These are phyloP conservation scores for Colletotrichum sp. DNA, from an alignment of 2,329 filamentous ascomycete species.

Conservation along the genomic window DNA sequence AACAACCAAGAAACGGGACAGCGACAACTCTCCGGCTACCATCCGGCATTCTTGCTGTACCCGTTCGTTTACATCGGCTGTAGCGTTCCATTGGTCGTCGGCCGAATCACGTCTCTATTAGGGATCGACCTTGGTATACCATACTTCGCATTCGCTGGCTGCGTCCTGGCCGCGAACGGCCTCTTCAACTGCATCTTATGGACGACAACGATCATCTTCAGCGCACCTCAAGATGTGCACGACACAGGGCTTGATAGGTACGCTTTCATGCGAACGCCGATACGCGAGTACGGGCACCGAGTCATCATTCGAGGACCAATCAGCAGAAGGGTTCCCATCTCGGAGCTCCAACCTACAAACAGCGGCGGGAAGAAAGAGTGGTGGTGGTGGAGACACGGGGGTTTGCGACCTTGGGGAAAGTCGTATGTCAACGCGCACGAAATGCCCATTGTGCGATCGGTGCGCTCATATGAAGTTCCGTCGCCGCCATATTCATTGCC, in stretches of 20 bases:
- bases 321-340: background rate
- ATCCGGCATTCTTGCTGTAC: conserved; percentile 60
- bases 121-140: conserved; percentile 47
- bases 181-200: conserved; percentile 47
- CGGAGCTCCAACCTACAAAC: background rate
- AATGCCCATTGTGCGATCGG: background rate
- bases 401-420: conserved; percentile 1
- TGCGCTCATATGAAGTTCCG: background rate
- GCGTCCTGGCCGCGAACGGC: conserved; percentile 54
- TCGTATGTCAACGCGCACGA: background rate
- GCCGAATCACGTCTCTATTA: conserved; percentile 62
- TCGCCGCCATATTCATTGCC: background rate
- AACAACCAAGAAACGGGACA: background rate
- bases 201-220: conserved; percentile 23
- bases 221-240: conserved; percentile 33
- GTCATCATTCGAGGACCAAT: conserved; percentile 6
- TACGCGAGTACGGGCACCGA: conserved; percentile 9
- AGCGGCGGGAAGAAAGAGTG: background rate
- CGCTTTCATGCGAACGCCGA: conserved; percentile 26
- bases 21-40: background rate
- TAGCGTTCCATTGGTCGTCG: conserved; percentile 63
- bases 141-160: conserved; percentile 58
- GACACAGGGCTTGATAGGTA: conserved; percentile 26
- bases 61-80: conserved; percentile 68
- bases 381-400: conserved; percentile 19